Evolutionary conservation across 2,329 filamentous ascomycete genomes (phyloP).

Genomic region (Phyllosticta citribraziliensis): DNA sequence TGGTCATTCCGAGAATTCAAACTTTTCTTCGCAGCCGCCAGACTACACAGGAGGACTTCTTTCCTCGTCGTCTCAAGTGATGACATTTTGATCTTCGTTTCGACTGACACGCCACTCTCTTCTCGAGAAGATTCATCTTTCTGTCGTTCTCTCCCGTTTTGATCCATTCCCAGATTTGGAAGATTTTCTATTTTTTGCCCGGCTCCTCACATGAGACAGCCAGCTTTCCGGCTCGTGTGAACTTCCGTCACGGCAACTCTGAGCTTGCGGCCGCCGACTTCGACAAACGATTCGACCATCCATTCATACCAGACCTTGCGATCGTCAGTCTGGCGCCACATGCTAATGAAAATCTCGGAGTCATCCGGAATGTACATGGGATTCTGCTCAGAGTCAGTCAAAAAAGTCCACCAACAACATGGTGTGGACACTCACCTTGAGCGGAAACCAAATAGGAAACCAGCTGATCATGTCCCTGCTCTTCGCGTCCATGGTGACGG

Average conservation of each 20-base stretch:
- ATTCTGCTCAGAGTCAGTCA: constrained; percentile 42
- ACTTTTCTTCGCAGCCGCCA: no score
- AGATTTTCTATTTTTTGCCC: neutral
- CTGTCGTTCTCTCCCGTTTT: no score
- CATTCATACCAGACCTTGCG: constrained; percentile 98
- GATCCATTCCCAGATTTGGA: neutral
- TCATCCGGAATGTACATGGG: constrained; percentile 79
- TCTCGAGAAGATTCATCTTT: no score
- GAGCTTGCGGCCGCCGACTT: neutral
- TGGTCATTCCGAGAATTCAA: no score
- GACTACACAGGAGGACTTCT: no score
- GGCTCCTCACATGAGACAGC: constrained; percentile 27
- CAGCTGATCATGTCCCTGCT: constrained; percentile 98
- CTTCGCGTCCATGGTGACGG: constrained; percentile 82
- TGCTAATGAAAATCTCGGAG: constrained; percentile 77
- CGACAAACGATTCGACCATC: constrained; percentile 72
- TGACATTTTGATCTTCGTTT: no score
- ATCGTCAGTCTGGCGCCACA: constrained; percentile 95
- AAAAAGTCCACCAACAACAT: neutral
- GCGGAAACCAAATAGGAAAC: constrained; percentile 97
- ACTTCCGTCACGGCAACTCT: constrained; percentile 21
- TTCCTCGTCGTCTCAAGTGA: no score
- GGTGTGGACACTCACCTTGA: constrained; percentile 58
- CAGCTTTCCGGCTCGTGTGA: constrained; percentile 29
- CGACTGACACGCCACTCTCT: no score